phyloP scores from a whole-genome alignment of 345 rosid species.

The Fremontodendron californicum region DNA sequence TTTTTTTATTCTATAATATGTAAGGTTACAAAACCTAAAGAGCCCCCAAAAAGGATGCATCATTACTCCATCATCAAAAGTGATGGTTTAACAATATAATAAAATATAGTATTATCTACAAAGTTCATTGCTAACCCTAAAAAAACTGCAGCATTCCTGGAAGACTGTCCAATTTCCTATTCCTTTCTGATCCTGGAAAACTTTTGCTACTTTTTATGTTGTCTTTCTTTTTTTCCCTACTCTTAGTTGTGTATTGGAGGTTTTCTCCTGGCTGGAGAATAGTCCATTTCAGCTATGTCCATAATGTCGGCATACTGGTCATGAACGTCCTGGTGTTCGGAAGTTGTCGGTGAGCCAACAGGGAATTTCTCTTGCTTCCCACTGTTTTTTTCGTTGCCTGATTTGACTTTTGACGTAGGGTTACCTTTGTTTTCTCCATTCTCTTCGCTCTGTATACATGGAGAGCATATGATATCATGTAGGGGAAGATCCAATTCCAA shows the following conservation, averaged over 20 bases:
- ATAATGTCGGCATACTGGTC: slow-evolving; percentile 4
- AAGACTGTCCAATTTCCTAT: slow-evolving; percentile 27
- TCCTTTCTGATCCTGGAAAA: not conserved
- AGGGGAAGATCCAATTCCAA: not conserved
- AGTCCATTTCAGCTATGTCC: slow-evolving; percentile 44
- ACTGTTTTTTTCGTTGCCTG: not conserved
- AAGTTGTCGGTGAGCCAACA: not conserved
- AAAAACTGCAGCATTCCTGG: slow-evolving; percentile 46
- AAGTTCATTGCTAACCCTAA: slow-evolving; percentile 21
- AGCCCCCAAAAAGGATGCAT: slow-evolving; percentile 6
- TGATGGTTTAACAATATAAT: not conserved
- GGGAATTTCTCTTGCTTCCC: slow-evolving; percentile 12
- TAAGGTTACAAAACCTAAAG: not conserved
- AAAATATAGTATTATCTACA: slow-evolving; percentile 10
- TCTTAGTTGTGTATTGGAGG: slow-evolving; percentile 50
- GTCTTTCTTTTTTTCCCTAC: not conserved
- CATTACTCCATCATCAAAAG: slow-evolving; percentile 13
- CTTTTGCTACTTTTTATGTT: not conserved
- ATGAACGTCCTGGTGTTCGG: slow-evolving; percentile 1
- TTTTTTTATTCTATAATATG: not conserved
- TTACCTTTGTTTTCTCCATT: slow-evolving; percentile 7
- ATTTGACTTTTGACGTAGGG: slow-evolving; percentile 7
- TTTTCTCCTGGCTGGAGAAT: slow-evolving; percentile 49
- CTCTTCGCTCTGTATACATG: not conserved
- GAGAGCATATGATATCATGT: not conserved